phyloP scores from a whole-genome alignment of 257 asterid genomes.

The Gardenia jasminoides region DNA sequence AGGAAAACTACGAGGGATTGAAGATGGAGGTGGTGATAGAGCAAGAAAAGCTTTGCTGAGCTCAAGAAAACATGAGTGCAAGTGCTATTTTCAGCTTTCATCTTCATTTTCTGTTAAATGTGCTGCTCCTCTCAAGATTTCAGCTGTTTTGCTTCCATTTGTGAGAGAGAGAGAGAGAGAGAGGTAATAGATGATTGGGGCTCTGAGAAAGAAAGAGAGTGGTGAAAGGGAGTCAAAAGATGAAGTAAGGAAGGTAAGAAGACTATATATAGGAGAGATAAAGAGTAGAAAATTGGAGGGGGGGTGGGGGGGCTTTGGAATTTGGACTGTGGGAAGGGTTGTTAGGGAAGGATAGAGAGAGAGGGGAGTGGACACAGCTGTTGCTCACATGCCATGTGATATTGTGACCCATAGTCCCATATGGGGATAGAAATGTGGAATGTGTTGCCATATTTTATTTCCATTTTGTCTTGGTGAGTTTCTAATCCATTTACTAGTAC shows the following conservation, averaged over 20 bases:
- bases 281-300: neutral
- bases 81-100: conserved; percentile 34
- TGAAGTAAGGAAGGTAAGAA: conserved; percentile 37
- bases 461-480: no score
- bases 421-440: neutral
- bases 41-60: conserved; percentile 26
- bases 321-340: neutral
- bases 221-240: conserved; percentile 55
- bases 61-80: conserved; percentile 15
- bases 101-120: conserved; percentile 24
- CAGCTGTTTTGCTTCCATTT: conserved; percentile 50
- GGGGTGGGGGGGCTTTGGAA: neutral
- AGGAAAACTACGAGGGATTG: neutral
- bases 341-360: neutral
- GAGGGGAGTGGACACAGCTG: conserved; percentile 66
- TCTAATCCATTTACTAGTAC: no score
- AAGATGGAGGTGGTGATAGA: conserved; percentile 6
- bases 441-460: no score
- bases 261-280: conserved; percentile 43
- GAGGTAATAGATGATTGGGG: conserved; percentile 24
- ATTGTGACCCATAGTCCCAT: conserved; percentile 38
- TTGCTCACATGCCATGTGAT: conserved; percentile 78
- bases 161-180: conserved; percentile 19
- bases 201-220: conserved; percentile 17
- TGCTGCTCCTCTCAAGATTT: conserved; percentile 25